Evolutionary conservation across 441 rosid species (phyloP).

Genomic region (Dalechampia spathulata): DNA sequence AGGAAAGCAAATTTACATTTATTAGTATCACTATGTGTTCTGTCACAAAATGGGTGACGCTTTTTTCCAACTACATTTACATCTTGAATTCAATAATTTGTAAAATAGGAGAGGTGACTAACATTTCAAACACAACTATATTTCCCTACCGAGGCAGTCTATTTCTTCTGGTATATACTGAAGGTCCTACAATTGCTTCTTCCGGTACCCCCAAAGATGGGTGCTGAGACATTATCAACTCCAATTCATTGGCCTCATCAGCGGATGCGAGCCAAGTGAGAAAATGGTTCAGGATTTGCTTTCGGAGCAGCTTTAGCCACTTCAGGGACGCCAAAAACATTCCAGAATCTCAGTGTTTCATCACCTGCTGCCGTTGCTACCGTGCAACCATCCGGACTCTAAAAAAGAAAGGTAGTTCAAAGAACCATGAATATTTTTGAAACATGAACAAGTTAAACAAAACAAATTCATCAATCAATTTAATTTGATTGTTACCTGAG

Average conservation of each 20-base stretch:
- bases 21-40: too few species aligned
- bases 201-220: neutral
- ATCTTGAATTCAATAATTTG: too few species aligned
- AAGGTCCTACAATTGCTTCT: neutral
- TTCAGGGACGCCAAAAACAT: slow-evolving; percentile 38
- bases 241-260: slow-evolving; percentile 5
- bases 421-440: neutral
- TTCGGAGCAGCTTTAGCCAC: slow-evolving; percentile 26
- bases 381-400: slow-evolving; percentile 44
- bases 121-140: too few species aligned
- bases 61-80: too few species aligned
- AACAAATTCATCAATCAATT: neutral
- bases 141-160: neutral
- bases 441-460: too few species aligned
- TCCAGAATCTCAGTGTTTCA: slow-evolving; percentile 41
- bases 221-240: neutral
- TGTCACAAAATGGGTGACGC: too few species aligned
- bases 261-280: slow-evolving; percentile 31
- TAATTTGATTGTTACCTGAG: slow-evolving; percentile 21
- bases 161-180: neutral
- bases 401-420: neutral
- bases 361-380: slow-evolving; percentile 43
- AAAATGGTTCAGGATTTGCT: slow-evolving; percentile 28
- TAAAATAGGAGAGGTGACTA: neutral
- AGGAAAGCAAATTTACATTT: too few species aligned